phyloP scores from a whole-genome alignment of 139 green algal species.

The Parachlorella kessleri region DNA sequence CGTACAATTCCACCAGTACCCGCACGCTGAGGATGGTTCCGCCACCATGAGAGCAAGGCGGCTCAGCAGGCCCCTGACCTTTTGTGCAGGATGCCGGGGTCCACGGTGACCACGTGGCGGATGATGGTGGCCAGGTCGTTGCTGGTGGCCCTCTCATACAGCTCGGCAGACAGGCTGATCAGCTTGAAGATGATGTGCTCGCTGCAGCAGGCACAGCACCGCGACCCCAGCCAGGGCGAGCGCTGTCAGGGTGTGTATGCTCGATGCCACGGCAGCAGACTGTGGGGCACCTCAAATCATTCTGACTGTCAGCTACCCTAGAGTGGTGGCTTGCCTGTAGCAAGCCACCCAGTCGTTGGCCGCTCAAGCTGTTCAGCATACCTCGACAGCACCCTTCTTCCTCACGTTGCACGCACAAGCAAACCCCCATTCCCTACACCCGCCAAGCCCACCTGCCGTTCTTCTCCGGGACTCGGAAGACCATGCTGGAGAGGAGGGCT shows the following conservation, averaged over 20 bases:
- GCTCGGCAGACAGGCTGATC: background rate
- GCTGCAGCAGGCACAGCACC: background rate
- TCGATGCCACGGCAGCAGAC: background rate
- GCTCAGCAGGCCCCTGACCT: background rate
- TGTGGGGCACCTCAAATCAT: background rate
- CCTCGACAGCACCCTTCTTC: background rate
- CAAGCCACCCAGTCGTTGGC: background rate
- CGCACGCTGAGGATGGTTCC: too few species aligned
- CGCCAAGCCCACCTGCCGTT: too few species aligned
- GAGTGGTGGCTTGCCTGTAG: too few species aligned
- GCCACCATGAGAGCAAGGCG: background rate
- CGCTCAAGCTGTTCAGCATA: background rate
- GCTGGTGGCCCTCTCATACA: background rate
- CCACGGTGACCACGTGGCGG: background rate
- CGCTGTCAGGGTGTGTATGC: background rate
- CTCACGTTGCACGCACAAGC: background rate
- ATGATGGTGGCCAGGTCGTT: background rate
- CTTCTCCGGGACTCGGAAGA: too few species aligned
- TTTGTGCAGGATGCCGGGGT: background rate
- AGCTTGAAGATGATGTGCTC: slow-evolving; percentile 1
- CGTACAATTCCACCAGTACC: too few species aligned
- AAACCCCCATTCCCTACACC: too few species aligned
- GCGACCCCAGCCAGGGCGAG: background rate
- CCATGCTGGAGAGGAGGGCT: background rate
- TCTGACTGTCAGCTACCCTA: too few species aligned